These are phyloP conservation scores for Aspergillus sp. DNA, from an alignment of 2,329 filamentous ascomycete genomes.

Conservation along the genomic window DNA sequence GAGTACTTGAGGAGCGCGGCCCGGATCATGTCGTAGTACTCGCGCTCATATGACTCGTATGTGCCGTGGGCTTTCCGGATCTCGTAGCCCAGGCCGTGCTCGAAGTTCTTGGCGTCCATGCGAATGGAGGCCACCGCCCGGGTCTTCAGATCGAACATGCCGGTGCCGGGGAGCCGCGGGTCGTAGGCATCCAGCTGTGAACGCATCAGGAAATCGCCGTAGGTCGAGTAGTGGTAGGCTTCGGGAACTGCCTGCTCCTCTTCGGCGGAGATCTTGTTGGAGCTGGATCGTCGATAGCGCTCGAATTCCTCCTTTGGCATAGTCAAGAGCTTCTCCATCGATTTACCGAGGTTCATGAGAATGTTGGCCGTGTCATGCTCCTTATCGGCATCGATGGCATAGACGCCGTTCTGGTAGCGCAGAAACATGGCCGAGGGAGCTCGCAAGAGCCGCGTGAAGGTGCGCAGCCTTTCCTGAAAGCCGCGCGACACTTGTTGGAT, in stretches of 20 bases:
- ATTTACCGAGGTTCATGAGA: slow-evolving; percentile 88
- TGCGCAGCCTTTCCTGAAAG: slow-evolving; percentile 63
- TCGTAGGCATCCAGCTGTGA: slow-evolving; percentile 94
- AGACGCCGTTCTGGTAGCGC: slow-evolving; percentile 77
- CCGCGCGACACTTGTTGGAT: slow-evolving; percentile 65
- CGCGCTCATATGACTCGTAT: slow-evolving; percentile 90
- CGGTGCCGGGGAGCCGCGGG: slow-evolving; percentile 78
- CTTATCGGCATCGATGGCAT: slow-evolving; percentile 96
- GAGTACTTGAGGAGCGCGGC: slow-evolving; percentile 96
- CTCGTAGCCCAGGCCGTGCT: slow-evolving; percentile 82
- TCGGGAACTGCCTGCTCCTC: slow-evolving; percentile 73
- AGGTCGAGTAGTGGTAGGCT: slow-evolving; percentile 81
- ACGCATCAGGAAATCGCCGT: slow-evolving; percentile 88
- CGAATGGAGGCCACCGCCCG: slow-evolving; percentile 87
- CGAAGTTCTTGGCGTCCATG: slow-evolving; percentile 74
- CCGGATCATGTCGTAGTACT: slow-evolving; percentile 96
- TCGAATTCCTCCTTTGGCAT: slow-evolving; percentile 81
- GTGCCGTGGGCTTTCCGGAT: slow-evolving; percentile 73
- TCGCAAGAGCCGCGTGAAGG: slow-evolving; percentile 72
- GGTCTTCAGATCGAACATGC: slow-evolving; percentile 96
- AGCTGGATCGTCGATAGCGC: slow-evolving; percentile 71
- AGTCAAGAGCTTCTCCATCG: slow-evolving; percentile 94
- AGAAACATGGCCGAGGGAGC: slow-evolving; percentile 80
- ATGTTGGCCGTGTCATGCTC: slow-evolving; percentile 83
- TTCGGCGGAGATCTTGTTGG: slow-evolving; percentile 65